A percentile compares a stretch with the other conserved stretches of the same genome.
Conservation (phyloP, 768 basidiomycete species). For the Suillus subalutaceus region DNA sequence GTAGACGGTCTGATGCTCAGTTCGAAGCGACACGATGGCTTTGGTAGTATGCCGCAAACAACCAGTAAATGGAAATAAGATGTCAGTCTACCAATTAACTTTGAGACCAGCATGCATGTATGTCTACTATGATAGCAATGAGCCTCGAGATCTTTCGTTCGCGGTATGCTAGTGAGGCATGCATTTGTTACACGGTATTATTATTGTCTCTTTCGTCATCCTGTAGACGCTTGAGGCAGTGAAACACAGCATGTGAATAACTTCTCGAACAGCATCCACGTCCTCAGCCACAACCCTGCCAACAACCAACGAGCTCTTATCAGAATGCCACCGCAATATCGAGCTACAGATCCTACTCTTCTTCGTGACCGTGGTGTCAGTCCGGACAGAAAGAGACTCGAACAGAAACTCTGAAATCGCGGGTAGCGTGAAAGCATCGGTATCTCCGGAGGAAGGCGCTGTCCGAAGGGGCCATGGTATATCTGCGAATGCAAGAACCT, state of each 20-base stretch:
- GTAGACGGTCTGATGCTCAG: too few species aligned
- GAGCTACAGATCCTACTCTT: conserved; percentile 61
- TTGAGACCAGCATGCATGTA: too few species aligned
- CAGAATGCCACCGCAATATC: conserved; percentile 70
- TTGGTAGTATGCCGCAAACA: too few species aligned
- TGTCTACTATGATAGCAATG: background rate
- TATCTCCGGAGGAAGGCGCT: conserved; percentile 18
- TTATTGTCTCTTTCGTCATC: conserved; percentile 29
- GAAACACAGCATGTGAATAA: conserved; percentile 48
- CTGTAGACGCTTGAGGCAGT: conserved; percentile 36
- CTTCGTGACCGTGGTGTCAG: conserved; percentile 40
- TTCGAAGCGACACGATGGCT: too few species aligned
- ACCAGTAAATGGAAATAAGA: too few species aligned
- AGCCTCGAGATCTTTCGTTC: background rate
- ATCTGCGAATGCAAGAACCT: conserved; percentile 47
- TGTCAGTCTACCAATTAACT: too few species aligned
- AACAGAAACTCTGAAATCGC: conserved; percentile 55
- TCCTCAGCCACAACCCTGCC: conserved; percentile 46
- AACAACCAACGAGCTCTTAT: conserved; percentile 56
- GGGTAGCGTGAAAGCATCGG: conserved; percentile 39
- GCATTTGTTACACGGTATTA: background rate
- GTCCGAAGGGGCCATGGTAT: conserved; percentile 64
- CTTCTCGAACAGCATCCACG: conserved; percentile 45
- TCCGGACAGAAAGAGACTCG: conserved; percentile 44
- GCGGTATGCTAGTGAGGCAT: background rate